These are phyloP conservation scores for Cutaneotrichosporon daszewskae DNA, from an alignment of 1,284 basidiomycete genomes.

Conservation along the genomic window DNA sequence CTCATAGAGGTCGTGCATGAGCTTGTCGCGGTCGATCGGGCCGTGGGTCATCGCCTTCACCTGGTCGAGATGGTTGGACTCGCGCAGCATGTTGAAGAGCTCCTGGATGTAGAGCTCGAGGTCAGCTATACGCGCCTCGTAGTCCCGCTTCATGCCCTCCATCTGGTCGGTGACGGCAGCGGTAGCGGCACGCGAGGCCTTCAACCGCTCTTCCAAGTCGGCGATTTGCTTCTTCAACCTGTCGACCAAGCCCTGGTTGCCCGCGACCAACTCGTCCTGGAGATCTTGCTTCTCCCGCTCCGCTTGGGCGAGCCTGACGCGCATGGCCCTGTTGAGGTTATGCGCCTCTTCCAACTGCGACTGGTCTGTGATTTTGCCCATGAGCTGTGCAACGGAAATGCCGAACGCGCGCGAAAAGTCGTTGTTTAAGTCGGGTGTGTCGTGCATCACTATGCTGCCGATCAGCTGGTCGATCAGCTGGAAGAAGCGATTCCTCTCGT, in stretches of 20 bases:
- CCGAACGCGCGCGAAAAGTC: conserved; percentile 82
- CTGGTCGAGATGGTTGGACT: conserved; percentile 69
- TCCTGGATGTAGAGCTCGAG: conserved; percentile 91
- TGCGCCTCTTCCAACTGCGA: conserved; percentile 76
- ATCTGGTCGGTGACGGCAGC: conserved; percentile 70
- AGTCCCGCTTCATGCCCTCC: conserved; percentile 69
- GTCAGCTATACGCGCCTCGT: conserved; percentile 80
- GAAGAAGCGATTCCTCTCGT: conserved; percentile 77
- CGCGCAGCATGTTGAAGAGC: conserved; percentile 84
- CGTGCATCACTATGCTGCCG: conserved; percentile 85
- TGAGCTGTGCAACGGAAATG: conserved; percentile 80
- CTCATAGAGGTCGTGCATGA: conserved; percentile 67
- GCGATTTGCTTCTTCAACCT: conserved; percentile 68
- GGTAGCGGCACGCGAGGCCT: conserved; percentile 70
- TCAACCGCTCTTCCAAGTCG: conserved; percentile 73
- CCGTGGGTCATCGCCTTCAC: conserved; percentile 54
- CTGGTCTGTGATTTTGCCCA: conserved; percentile 85
- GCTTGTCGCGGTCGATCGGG: conserved; percentile 67
- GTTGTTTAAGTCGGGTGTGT: conserved; percentile 60
- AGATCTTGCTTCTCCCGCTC: conserved; percentile 52
- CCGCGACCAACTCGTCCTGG: conserved; percentile 72
- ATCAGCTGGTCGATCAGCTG: conserved; percentile 91
- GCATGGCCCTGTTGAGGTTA: conserved; percentile 66
- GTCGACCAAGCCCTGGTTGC: conserved; percentile 77
- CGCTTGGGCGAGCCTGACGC: conserved; percentile 53